Conservation (phyloP, 2,329 filamentous ascomycete species). For the Periconia digitata region DNA sequence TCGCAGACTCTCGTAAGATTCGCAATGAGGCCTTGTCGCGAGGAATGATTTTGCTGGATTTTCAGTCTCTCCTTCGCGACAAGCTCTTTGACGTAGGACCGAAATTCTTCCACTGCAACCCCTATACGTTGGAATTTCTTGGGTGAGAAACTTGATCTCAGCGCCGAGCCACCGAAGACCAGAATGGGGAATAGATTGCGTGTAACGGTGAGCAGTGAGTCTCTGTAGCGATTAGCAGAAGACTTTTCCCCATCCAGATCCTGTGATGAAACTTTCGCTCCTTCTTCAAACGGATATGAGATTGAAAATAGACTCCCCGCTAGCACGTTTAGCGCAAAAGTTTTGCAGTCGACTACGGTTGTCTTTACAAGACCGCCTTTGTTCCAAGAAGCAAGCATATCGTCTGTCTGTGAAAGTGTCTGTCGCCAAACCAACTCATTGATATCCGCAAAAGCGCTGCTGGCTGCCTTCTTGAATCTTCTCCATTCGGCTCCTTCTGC, state of each 20-base stretch:
- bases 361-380: neutral
- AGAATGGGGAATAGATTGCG: too few relatives aligned
- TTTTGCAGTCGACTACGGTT: constrained; percentile 9
- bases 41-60: neutral
- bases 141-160: too few relatives aligned
- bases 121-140: too few relatives aligned
- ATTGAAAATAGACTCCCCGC: constrained; percentile 13
- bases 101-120: too few relatives aligned
- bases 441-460: constrained; percentile 26
- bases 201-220: too few relatives aligned
- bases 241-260: too few relatives aligned
- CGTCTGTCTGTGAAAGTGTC: constrained; percentile 14
- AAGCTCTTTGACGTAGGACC: too few relatives aligned
- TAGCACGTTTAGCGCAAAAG: constrained; percentile 17
- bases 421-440: constrained; percentile 28
- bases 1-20: neutral
- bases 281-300: constrained; percentile 12
- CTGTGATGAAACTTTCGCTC: too few relatives aligned
- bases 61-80: too few relatives aligned
- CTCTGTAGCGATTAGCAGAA: too few relatives aligned
- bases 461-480: constrained; percentile 27
- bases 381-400: constrained; percentile 22
- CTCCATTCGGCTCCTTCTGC: constrained; percentile 29
- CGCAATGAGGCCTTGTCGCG: constrained; percentile 4
- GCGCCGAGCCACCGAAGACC: too few relatives aligned